Evolutionary conservation across 768 basidiomycete genomes (phyloP), one percentile per base, ranked within the genome.

Genomic region (Cubamyces sp.): DNA sequence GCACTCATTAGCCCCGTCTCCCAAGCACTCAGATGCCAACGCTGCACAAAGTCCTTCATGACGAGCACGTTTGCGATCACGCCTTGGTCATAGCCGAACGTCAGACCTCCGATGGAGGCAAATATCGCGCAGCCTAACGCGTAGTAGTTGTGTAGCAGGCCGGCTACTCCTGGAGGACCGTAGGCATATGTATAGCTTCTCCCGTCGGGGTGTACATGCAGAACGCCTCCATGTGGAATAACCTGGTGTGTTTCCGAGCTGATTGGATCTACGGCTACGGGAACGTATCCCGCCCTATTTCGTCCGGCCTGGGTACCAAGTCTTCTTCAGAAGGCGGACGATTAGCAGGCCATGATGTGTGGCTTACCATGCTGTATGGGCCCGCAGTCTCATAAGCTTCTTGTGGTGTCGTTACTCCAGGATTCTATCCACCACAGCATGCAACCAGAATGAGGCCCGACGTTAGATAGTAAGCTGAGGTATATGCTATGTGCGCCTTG

Each of bases 31-130:
- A 91, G 75, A 5, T 87, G 88, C 86, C 88, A 94, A 9, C 85
- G 80, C 51, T 74, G 66, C 26, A 83, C 65, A 66, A 94, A 94
- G 66, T 91, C 87, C 42, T 79, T 76, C 91, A 93, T 93, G 14
- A 93, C 90, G 14, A 94, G 80, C 15, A 94, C 86, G 71, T 93
- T 94, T 3, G 92, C 89, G 65, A 94, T 91, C 57, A 92, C 91
- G 40, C 91, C 91, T 69, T 92, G 91, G 68, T 92, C 91, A 69
- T 92, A 92, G 9, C 91, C 91, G 72, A 92, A 92, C 15, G 87
- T 84, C 58, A 92, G 70, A 0, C 90, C 90, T 1, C 91, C 91
- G 66, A 92, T 83, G 11, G 87, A 88, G 0, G 87, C 91, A 65
- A 92, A 91, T 50, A 87, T 76, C 4, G 87, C 89, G 62, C 90